These are phyloP conservation scores for Phyllosticta citribraziliensis DNA, from an alignment of 2,329 filamentous ascomycete species.

Conservation along the genomic window DNA sequence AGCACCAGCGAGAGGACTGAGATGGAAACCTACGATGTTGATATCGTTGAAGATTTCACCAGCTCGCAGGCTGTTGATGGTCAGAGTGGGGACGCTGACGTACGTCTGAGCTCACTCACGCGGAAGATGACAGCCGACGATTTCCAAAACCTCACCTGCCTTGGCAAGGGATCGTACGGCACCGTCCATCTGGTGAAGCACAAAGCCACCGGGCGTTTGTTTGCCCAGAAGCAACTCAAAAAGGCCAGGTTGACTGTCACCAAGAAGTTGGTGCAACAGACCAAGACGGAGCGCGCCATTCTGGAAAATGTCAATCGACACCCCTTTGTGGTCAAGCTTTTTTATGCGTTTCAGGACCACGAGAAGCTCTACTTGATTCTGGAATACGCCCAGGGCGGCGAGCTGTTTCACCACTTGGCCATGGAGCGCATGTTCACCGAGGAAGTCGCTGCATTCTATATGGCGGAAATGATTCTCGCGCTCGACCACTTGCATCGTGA, in stretches of 20 bases:
- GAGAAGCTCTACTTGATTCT: conserved; percentile 96
- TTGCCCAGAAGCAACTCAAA: conserved; percentile 97
- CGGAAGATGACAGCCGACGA: conserved; percentile 88
- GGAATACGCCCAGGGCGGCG: conserved; percentile 93
- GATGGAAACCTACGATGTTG: conserved; percentile 74
- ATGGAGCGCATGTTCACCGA: conserved; percentile 94
- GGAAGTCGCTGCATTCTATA: conserved; percentile 85
- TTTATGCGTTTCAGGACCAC: conserved; percentile 95
- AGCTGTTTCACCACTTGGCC: conserved; percentile 89
- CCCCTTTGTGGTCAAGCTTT: conserved; percentile 95
- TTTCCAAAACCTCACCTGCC: conserved; percentile 81
- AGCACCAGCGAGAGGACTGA: conserved; percentile 63
- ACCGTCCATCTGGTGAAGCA: conserved; percentile 93
- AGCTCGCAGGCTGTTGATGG: conserved; percentile 45
- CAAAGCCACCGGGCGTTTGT: conserved; percentile 73
- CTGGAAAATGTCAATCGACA: conserved; percentile 93
- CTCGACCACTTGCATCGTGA: conserved; percentile 87
- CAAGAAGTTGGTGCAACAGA: conserved; percentile 93
- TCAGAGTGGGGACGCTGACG: conserved; percentile 27
- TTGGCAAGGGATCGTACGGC: conserved; percentile 93
- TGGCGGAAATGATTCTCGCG: conserved; percentile 94
- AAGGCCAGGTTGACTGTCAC: conserved; percentile 93
- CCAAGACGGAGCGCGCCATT: conserved; percentile 90
- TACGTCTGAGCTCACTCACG: conserved; percentile 42
- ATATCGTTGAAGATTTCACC: conserved; percentile 74